Evolutionary conservation across 352 stramenopile species (phyloP).

Genomic region (Pythium inflatum): DNA sequence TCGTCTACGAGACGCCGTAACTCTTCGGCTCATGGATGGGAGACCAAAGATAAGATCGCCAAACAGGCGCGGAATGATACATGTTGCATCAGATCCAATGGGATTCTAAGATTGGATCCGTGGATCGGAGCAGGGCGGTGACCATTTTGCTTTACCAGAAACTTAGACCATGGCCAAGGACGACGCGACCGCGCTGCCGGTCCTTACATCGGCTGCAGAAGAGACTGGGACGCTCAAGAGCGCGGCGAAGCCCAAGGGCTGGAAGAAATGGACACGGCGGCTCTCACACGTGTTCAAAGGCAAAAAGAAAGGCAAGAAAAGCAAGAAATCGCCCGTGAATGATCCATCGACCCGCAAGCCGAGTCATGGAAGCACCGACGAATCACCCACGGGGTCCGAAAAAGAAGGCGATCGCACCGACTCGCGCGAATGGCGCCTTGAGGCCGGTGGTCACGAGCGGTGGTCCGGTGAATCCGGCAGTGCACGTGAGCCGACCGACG

Average conservation of each 20-base stretch:
- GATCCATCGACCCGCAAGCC: not conserved
- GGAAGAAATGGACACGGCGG: constrained; percentile 33
- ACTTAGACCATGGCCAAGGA: not conserved
- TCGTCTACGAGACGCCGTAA: constrained; percentile 75
- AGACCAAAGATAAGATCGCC: not conserved
- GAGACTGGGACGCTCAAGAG: constrained; percentile 3
- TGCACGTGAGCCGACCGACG: not conserved
- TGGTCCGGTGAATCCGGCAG: not conserved
- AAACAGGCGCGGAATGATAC: not conserved
- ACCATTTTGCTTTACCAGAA: too few relatives aligned
- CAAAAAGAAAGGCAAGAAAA: constrained; percentile 15
- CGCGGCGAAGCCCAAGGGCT: constrained; percentile 27
- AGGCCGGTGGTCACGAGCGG: not conserved
- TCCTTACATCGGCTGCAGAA: not conserved
- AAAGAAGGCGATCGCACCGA: constrained; percentile 2
- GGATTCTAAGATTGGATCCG: too few relatives aligned
- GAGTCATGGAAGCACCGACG: not conserved
- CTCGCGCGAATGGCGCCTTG: not conserved
- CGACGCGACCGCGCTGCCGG: not conserved
- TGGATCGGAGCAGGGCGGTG: too few relatives aligned
- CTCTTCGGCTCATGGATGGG: not conserved
- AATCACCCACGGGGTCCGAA: constrained; percentile 3
- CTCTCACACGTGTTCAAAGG: constrained; percentile 25
- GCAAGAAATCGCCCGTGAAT: not conserved
- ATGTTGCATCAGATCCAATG: too few relatives aligned